Evolutionary conservation across 164 flowering plant genomes (phyloP).

Genomic region (Berberis vulgaris): DNA sequence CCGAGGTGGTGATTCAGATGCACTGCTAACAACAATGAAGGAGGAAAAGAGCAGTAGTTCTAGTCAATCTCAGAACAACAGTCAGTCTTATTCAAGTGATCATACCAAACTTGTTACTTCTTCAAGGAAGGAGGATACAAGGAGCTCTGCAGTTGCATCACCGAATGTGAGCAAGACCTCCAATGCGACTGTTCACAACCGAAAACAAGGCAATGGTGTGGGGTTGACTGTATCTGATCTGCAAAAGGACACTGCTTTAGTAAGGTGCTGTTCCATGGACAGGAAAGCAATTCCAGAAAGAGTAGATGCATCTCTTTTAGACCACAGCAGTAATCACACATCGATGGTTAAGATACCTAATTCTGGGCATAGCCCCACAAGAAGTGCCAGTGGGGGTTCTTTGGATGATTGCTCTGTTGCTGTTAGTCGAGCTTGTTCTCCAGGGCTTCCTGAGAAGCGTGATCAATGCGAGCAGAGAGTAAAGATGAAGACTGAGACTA

Average conservation of each 20-base stretch:
- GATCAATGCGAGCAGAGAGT: slow-evolving; percentile 37
- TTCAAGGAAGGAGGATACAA: slow-evolving; percentile 61
- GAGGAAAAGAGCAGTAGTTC: slow-evolving; percentile 69
- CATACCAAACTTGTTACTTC: slow-evolving; percentile 40
- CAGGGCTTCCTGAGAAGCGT: slow-evolving; percentile 45
- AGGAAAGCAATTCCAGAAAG: slow-evolving; percentile 42
- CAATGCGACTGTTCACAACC: slow-evolving; percentile 33
- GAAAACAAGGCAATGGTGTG: slow-evolving; percentile 38
- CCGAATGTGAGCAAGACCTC: no score
- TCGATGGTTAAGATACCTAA: slow-evolving; percentile 78
- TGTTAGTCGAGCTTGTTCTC: slow-evolving; percentile 44
- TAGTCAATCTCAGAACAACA: slow-evolving; percentile 75
- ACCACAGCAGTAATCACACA: slow-evolving; percentile 51
- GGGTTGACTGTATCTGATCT: slow-evolving; percentile 34
- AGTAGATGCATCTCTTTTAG: slow-evolving; percentile 31
- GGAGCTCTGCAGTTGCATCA: slow-evolving; percentile 34
- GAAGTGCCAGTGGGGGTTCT: slow-evolving; percentile 35
- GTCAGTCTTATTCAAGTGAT: slow-evolving; percentile 75
- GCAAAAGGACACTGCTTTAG: slow-evolving; percentile 43
- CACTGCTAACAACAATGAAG: slow-evolving; percentile 5
- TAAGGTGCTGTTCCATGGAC: slow-evolving; percentile 31
- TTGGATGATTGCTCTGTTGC: slow-evolving; percentile 31
- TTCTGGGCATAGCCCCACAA: slow-evolving; percentile 39
- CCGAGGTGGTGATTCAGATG: no score
- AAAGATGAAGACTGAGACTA: slow-evolving; percentile 42